Conservation (phyloP, 2,329 filamentous ascomycete species). For the Cucurbitaria berberidis region DNA sequence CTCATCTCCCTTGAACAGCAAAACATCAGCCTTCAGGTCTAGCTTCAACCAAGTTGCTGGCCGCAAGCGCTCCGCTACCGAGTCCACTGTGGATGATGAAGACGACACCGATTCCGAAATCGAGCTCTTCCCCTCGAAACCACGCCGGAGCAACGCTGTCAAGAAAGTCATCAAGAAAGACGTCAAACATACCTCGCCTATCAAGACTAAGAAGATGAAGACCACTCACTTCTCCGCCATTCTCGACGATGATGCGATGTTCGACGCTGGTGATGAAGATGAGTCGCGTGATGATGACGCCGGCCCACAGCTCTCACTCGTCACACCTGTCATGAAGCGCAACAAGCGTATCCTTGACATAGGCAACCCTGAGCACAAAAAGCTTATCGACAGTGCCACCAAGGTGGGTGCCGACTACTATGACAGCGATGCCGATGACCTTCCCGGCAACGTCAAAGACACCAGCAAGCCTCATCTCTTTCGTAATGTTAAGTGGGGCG, state of each 20-base stretch:
- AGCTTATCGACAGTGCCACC: slow-evolving; percentile 22
- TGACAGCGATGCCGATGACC: slow-evolving; percentile 30
- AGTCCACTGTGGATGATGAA: not conserved
- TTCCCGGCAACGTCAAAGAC: slow-evolving; percentile 20
- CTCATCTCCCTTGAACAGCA: not conserved
- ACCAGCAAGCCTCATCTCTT: slow-evolving; percentile 29
- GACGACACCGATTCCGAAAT: slow-evolving; percentile 21
- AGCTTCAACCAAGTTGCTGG: not conserved
- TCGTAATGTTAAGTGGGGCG: slow-evolving; percentile 36
- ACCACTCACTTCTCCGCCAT: not conserved
- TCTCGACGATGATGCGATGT: not conserved
- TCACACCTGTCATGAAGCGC: slow-evolving; percentile 25
- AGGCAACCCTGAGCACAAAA: slow-evolving; percentile 20
- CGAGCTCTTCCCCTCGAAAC: slow-evolving; percentile 11
- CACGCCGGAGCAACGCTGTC: not conserved
- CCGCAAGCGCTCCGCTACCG: slow-evolving; percentile 2
- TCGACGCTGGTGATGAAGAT: slow-evolving; percentile 3
- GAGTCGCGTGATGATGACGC: slow-evolving; percentile 1
- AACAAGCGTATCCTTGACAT: slow-evolving; percentile 29
- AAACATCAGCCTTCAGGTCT: not conserved
- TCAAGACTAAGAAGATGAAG: not conserved
- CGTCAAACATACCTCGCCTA: not conserved
- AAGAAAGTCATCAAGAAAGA: not conserved
- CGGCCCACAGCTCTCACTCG: slow-evolving; percentile 8
- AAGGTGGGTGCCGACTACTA: slow-evolving; percentile 35